These are phyloP conservation scores for Paracoccidioides brasiliensis DNA, from an alignment of 2,329 filamentous ascomycete genomes.

Conservation along the genomic window DNA sequence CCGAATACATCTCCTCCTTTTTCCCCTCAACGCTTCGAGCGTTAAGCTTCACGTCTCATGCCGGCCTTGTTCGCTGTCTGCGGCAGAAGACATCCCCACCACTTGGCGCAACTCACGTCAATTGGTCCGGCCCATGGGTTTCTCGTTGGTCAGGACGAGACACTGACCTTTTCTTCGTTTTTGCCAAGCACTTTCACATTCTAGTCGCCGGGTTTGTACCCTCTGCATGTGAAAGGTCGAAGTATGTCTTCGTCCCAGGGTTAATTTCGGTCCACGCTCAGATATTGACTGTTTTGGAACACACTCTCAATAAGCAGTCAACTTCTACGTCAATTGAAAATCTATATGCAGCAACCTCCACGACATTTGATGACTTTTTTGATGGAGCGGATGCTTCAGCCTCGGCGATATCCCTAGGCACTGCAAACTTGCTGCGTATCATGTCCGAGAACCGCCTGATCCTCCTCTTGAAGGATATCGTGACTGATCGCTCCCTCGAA, in stretches of 20 bases:
- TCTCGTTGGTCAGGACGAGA: slow-evolving; percentile 76
- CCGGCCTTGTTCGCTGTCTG: slow-evolving; percentile 46
- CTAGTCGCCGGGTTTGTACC: slow-evolving; percentile 62
- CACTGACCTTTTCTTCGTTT: slow-evolving; percentile 83
- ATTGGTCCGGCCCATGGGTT: slow-evolving; percentile 76
- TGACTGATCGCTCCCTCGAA: slow-evolving; percentile 48
- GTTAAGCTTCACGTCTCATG: slow-evolving; percentile 51
- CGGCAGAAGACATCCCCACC: slow-evolving; percentile 54
- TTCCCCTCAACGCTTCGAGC: slow-evolving; percentile 56
- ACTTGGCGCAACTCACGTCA: slow-evolving; percentile 55
- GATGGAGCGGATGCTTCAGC: slow-evolving; percentile 53
- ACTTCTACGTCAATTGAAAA: slow-evolving; percentile 34
- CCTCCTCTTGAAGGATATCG: slow-evolving; percentile 66
- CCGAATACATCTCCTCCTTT: slow-evolving; percentile 51
- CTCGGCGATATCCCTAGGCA: slow-evolving; percentile 48
- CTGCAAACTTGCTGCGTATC: slow-evolving; percentile 57
- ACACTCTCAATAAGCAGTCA: slow-evolving; percentile 65
- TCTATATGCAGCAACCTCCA: slow-evolving; percentile 36
- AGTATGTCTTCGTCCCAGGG: slow-evolving; percentile 56
- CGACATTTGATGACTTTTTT: slow-evolving; percentile 55
- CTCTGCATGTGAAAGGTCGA: slow-evolving; percentile 37
- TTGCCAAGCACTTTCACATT: slow-evolving; percentile 76
- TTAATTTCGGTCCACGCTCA: slow-evolving; percentile 73
- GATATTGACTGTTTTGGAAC: slow-evolving; percentile 63
- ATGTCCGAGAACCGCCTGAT: slow-evolving; percentile 86